phyloP scores from a whole-genome alignment of 202 grass and related monocot species.

The Zizania palustris region DNA sequence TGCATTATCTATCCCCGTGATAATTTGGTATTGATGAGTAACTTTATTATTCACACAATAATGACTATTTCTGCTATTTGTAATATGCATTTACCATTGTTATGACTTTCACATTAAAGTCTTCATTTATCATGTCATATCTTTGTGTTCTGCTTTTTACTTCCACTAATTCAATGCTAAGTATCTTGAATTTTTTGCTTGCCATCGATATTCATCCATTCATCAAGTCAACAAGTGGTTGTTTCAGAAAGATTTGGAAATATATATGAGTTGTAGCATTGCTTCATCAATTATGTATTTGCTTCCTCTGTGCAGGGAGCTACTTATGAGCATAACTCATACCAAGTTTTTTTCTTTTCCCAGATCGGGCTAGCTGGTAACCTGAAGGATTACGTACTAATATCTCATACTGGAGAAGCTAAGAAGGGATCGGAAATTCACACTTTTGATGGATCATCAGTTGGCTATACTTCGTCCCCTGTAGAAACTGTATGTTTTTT shows the following conservation, averaged over 20 bases:
- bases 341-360: constrained; percentile 33
- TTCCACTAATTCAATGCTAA: background rate
- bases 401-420: constrained; percentile 61
- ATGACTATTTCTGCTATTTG: background rate
- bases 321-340: background rate
- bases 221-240: background rate
- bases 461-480: constrained; percentile 73
- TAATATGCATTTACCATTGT: background rate
- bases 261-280: background rate
- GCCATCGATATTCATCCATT: background rate
- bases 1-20: background rate
- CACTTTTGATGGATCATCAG: constrained; percentile 73
- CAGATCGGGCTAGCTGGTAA: constrained; percentile 91
- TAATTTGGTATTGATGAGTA: background rate
- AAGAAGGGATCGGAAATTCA: constrained; percentile 81
- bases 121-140: background rate
- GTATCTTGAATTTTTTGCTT: background rate
- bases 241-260: background rate
- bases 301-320: background rate
- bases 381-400: constrained; percentile 72
- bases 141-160: background rate
- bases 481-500: constrained; percentile 67
- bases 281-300: background rate
- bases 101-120: background rate
- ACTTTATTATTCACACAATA: background rate